Conservation (phyloP, 495 filamentous ascomycete genomes). For the Hypoxylon trugodes region DNA sequence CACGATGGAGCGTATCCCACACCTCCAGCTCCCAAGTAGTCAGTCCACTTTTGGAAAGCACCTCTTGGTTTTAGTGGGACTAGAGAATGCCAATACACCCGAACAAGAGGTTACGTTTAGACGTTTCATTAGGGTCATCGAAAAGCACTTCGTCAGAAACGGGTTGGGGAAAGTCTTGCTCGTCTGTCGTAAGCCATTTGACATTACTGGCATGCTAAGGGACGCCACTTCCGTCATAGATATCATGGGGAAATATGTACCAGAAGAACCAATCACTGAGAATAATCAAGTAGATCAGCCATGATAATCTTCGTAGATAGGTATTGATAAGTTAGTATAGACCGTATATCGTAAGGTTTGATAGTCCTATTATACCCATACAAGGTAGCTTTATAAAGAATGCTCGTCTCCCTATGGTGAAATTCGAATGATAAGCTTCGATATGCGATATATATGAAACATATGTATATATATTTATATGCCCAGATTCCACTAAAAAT, state of each 20-base stretch:
- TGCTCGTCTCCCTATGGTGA: too few relatives aligned
- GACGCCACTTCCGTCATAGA: not conserved
- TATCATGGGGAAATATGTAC: not conserved
- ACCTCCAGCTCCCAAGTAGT: not conserved
- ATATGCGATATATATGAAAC: not conserved
- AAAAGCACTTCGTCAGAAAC: conserved; percentile 4
- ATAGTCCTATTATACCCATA: too few relatives aligned
- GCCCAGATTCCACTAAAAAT: not conserved
- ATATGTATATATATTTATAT: conserved; percentile 2
- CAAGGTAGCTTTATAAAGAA: too few relatives aligned
- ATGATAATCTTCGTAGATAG: too few relatives aligned
- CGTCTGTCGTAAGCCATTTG: not conserved
- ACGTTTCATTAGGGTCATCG: conserved; percentile 9
- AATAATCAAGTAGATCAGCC: too few relatives aligned
- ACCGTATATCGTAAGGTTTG: too few relatives aligned
- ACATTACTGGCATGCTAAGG: not conserved
- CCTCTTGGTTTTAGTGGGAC: conserved; percentile 11
- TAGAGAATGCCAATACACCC: not conserved
- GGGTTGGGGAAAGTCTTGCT: conserved; percentile 8
- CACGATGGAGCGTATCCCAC: conserved; percentile 2
- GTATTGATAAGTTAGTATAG: too few relatives aligned
- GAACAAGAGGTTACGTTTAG: not conserved
- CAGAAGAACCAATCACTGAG: not conserved
- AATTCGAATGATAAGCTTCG: not conserved
- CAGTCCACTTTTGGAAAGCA: not conserved